A percentile compares a stretch with the other conserved stretches of the same genome.
Conservation (phyloP, 2,329 filamentous ascomycete genomes). For the Fusarium chuoi region DNA sequence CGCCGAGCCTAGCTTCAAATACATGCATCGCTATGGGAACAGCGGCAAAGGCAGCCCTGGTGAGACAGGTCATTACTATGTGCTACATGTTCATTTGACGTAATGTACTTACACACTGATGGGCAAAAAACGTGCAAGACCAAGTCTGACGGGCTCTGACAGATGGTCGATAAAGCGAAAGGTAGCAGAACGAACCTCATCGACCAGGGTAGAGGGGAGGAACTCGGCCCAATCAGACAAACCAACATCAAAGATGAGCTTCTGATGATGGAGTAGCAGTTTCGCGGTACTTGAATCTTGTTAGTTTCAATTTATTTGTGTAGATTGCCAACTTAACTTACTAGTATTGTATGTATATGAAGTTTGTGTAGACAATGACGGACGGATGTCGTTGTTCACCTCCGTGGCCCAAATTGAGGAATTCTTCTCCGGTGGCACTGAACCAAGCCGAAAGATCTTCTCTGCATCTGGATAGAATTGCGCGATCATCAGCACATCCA, state of each 20-base stretch:
- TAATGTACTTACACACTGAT: neutral
- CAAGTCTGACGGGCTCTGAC: neutral
- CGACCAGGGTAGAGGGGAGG: neutral
- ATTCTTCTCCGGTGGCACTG: neutral
- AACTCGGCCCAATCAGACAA: neutral
- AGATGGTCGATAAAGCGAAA: neutral
- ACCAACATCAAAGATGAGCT: neutral
- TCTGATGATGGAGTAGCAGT: neutral
- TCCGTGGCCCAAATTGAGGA: neutral
- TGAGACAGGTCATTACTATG: neutral
- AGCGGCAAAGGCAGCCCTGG: neutral
- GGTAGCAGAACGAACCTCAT: neutral
- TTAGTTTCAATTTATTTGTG: accelerated
- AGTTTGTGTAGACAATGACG: neutral
- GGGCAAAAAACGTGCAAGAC: neutral
- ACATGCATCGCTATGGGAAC: neutral
- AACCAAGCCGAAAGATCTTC: neutral
- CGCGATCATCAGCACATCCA: neutral
- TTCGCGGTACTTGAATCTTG: neutral
- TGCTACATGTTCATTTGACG: accelerated
- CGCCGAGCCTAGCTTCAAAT: neutral
- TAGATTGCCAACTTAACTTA: neutral
- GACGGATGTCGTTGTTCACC: neutral
- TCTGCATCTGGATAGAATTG: neutral
- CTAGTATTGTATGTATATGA: neutral